Percentiles rank a stretch among this genome's conserved stretches.
These are phyloP conservation scores for Pseudonectria buxi DNA, from an alignment of 2,329 filamentous ascomycete species.

Conservation along the genomic window DNA sequence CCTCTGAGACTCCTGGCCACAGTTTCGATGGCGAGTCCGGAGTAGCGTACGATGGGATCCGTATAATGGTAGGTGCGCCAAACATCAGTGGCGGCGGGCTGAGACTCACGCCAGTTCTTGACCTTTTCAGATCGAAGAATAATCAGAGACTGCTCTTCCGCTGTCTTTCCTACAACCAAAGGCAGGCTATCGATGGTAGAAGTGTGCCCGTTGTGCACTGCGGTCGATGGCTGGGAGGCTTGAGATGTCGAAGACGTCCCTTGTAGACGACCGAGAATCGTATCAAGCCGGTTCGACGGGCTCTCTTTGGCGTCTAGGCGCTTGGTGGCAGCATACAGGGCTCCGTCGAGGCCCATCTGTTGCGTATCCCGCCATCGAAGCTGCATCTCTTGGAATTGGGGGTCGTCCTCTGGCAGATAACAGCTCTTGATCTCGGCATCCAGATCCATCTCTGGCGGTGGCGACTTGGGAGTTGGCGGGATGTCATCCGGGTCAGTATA, in stretches of 20 bases:
- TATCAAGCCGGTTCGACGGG: conserved; percentile 32
- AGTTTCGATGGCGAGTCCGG: conserved; percentile 36
- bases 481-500: conserved; percentile 50
- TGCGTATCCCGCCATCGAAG: conserved; percentile 41
- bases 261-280: conserved; percentile 33
- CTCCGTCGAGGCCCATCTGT: conserved; percentile 37
- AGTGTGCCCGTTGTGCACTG: conserved; percentile 6
- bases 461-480: conserved; percentile 50
- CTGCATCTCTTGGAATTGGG: conserved; percentile 42
- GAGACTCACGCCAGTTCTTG: conserved; percentile 36
- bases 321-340: conserved; percentile 36
- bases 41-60: conserved; percentile 37
- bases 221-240: conserved; percentile 8
- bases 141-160: conserved; percentile 35
- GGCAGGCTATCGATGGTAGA: conserved; percentile 21
- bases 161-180: conserved; percentile 25
- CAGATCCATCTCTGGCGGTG: conserved; percentile 29
- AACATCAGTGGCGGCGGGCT: conserved; percentile 30
- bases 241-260: conserved; percentile 11
- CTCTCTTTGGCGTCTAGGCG: conserved; percentile 35
- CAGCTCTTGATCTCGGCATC: conserved; percentile 22
- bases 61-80: conserved; percentile 31
- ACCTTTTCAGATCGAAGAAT: conserved; percentile 39
- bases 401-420: conserved; percentile 32
- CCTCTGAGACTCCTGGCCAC: conserved; percentile 35